phyloP scores from a whole-genome alignment of 768 basidiomycete genomes.

The Artomyces pyxidatus region DNA sequence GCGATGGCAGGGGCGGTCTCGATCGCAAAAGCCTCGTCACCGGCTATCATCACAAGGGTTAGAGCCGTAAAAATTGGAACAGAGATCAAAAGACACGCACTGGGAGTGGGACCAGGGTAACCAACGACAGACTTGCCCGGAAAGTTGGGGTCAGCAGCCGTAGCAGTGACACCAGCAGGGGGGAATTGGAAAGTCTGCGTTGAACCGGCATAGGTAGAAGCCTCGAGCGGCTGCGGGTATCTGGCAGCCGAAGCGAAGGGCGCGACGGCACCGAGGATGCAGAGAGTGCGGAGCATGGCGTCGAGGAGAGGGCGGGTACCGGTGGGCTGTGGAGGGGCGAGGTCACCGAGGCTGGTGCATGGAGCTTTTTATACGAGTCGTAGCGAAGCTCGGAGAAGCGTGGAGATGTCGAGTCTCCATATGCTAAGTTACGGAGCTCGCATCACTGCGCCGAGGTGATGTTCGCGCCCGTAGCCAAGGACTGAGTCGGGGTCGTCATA shows the following conservation, averaged over 20 bases:
- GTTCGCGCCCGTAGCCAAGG: too few species aligned
- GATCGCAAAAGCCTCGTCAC: conserved; percentile 21
- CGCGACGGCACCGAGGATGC: background rate
- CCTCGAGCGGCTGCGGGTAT: conserved; percentile 1
- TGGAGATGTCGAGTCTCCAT: too few species aligned
- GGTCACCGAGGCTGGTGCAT: too few species aligned
- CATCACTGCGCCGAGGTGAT: too few species aligned
- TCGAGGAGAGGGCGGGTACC: conserved; percentile 4
- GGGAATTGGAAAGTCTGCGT: conserved; percentile 35
- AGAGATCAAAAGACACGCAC: conserved; percentile 21
- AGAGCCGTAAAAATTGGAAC: background rate
- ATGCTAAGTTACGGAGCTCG: too few species aligned
- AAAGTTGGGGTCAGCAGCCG: conserved; percentile 28
- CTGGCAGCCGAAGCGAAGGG: background rate
- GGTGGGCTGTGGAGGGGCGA: too few species aligned
- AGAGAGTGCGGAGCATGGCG: conserved; percentile 8
- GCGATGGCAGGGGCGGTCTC: conserved; percentile 31
- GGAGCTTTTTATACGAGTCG: too few species aligned
- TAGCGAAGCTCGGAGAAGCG: too few species aligned
- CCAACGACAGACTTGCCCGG: conserved; percentile 35
- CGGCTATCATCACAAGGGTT: conserved; percentile 11
- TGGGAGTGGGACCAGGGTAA: conserved; percentile 41
- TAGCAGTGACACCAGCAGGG: conserved; percentile 29
- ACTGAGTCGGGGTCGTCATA: too few species aligned
- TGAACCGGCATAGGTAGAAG: conserved; percentile 36